Evolutionary conservation across 495 filamentous ascomycete genomes (phyloP), one percentile per base, ranked within the genome.

Genomic region (Lasiosphaeris hirsuta): DNA sequence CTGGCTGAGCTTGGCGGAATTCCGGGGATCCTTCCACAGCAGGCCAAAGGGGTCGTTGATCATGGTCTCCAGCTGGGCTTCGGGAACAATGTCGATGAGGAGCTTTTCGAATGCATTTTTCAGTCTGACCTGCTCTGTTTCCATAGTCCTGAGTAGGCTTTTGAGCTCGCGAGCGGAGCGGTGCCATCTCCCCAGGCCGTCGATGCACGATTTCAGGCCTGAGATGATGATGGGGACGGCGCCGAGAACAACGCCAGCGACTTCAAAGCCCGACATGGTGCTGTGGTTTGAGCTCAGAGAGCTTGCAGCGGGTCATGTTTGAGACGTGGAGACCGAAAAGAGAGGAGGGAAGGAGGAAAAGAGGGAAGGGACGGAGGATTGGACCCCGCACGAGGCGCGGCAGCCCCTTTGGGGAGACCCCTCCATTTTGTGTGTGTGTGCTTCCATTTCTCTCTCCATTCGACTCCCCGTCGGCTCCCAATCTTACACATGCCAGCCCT

Each of bases 241-340:
- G 14, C 69, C 76, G 8, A 79, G 72, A 0, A 77, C 57, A 30
- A 75, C 18, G 9, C 76, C 76, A 10, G 69, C 76, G 5, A 74
- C 65, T 60, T 79, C 76, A 14, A 79, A 61, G 7, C 76, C 76
- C 3, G 72, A 72, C 69, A 78, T 75, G 2, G 3, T 60, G 6
- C 4, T 7, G 5, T 2, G 23, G 23, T 30, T 30, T 30, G 23
- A 30, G 23, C 23, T 30, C 23, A 5, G 5, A 5, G 23, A 30
- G 23, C 23, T 30, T 30, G 5, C 23, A 30, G 23, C 23, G 5
- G 23, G 23, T 30, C 23, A 30, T 30, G 5, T 30, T 30, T 30
- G 23, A 30, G 5, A 30, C 23, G 5, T 30, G 23, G 5, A 30
- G 23, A 30, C 2, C 2, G 23, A 30, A 30, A 5, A 30, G 23